Conservation (phyloP, 2,329 filamentous ascomycete species). For the Fusarium metavorans region DNA sequence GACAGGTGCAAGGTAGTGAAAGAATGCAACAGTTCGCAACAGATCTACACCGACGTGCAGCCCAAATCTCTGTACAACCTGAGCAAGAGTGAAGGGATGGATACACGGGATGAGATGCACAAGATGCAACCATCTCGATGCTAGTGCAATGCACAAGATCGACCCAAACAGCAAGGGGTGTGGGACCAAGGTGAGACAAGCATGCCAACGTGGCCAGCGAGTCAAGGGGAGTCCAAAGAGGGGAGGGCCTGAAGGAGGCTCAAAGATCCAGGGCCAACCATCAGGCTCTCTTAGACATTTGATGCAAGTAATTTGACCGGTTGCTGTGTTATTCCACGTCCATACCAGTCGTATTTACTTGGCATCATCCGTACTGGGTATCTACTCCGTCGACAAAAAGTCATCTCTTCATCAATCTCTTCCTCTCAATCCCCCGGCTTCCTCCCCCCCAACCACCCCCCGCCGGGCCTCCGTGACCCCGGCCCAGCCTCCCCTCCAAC, state of each 20-base stretch:
- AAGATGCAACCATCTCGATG: constrained; percentile 12
- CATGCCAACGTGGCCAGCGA: constrained; percentile 35
- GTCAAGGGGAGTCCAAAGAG: neutral
- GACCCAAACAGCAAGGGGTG: constrained; percentile 15
- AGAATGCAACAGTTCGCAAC: neutral
- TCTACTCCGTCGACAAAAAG: neutral
- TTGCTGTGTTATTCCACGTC: constrained; percentile 20
- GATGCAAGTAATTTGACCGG: constrained; percentile 19
- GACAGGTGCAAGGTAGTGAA: constrained; percentile 3
- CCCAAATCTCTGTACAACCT: neutral
- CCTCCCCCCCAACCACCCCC: neutral
- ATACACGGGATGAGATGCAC: constrained; percentile 2
- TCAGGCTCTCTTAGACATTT: constrained; percentile 8
- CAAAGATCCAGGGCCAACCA: neutral
- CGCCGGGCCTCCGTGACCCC: constrained; percentile 8
- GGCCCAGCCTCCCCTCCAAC: constrained; percentile 16
- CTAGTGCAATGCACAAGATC: constrained; percentile 28
- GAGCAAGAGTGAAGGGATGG: constrained; percentile 1
- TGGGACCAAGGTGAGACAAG: constrained; percentile 27
- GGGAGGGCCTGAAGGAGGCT: constrained; percentile 13
- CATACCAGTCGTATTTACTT: constrained; percentile 20
- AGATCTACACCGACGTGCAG: neutral
- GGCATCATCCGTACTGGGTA: neutral
- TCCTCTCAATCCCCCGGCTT: neutral
- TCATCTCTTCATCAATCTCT: neutral